phyloP scores from a whole-genome alignment of 1,284 basidiomycete species.

The Cutaneotrichosporon sp. region DNA sequence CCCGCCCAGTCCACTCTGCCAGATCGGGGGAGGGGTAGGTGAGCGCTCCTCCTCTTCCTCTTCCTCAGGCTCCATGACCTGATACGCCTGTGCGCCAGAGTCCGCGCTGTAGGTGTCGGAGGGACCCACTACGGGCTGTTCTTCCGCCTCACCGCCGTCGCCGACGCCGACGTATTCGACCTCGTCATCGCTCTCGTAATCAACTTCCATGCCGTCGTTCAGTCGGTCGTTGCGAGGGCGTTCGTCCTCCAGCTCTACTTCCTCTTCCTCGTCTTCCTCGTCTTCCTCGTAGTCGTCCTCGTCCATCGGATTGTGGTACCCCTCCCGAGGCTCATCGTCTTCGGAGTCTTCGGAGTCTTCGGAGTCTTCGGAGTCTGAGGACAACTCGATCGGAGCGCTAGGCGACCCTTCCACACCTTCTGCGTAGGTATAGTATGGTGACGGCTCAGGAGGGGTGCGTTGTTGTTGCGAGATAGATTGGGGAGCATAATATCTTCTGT shows the following conservation, averaged over 20 bases:
- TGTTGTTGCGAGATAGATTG: background rate
- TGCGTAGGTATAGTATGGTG: background rate
- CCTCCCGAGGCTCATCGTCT: background rate
- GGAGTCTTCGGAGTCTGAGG: background rate
- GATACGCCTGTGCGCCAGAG: background rate
- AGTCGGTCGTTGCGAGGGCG: background rate
- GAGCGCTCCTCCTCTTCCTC: constrained; percentile 3
- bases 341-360: constrained; percentile 5
- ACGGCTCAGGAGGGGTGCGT: background rate
- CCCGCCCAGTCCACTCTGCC: background rate
- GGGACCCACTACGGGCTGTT: background rate
- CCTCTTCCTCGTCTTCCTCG: constrained; percentile 4
- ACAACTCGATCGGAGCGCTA: background rate
- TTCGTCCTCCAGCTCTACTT: constrained; percentile 1
- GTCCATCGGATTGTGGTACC: background rate
- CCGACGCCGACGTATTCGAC: constrained; percentile 10
- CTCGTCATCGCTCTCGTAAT: constrained; percentile 14
- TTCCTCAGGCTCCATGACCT: background rate
- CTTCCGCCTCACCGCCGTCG: constrained; percentile 4
- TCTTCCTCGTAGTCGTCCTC: constrained; percentile 10
- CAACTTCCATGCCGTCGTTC: constrained; percentile 5
- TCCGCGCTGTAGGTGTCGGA: background rate
- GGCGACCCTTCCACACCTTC: background rate
- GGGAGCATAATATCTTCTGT: background rate
- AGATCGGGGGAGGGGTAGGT: constrained; percentile 5